These are phyloP conservation scores for Flaveria trinervia DNA, from an alignment of 129 eudicot species.

Conservation along the genomic window DNA sequence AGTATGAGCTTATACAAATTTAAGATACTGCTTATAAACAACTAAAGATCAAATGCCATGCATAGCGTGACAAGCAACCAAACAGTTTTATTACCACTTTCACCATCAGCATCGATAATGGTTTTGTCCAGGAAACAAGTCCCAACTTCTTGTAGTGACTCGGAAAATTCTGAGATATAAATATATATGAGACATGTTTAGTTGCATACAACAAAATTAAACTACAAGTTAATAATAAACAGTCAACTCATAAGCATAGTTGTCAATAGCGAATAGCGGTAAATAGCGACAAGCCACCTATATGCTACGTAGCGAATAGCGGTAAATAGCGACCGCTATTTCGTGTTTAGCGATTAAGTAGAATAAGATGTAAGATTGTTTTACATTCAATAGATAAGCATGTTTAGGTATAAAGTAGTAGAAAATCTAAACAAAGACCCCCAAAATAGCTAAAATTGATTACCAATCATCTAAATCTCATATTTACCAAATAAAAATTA, in stretches of 20 bases:
- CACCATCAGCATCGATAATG: conserved; percentile 54
- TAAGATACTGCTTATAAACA: background rate
- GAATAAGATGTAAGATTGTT: too few relatives aligned
- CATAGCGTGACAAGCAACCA: conserved; percentile 11
- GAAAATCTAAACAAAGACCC: too few relatives aligned
- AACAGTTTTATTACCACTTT: conserved; percentile 61
- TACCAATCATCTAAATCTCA: too few relatives aligned
- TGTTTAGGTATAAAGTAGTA: too few relatives aligned
- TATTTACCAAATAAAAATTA: too few relatives aligned
- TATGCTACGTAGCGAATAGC: too few relatives aligned
- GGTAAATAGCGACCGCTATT: too few relatives aligned
- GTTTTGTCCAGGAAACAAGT: conserved; percentile 73
- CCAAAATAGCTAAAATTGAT: too few relatives aligned
- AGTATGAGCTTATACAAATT: background rate
- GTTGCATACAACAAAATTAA: conserved; percentile 13
- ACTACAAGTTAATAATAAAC: conserved; percentile 1
- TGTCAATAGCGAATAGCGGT: too few relatives aligned
- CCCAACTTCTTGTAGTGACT: conserved; percentile 86
- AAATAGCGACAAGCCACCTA: too few relatives aligned
- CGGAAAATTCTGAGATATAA: conserved; percentile 75
- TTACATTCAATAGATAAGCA: too few relatives aligned
- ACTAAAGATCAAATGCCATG: conserved; percentile 13
- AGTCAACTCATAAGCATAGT: background rate
- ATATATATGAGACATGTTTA: conserved; percentile 25
- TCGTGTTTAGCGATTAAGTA: too few relatives aligned